Conservation (phyloP, 768 basidiomycete species). For the Leccinum barrowsii region DNA sequence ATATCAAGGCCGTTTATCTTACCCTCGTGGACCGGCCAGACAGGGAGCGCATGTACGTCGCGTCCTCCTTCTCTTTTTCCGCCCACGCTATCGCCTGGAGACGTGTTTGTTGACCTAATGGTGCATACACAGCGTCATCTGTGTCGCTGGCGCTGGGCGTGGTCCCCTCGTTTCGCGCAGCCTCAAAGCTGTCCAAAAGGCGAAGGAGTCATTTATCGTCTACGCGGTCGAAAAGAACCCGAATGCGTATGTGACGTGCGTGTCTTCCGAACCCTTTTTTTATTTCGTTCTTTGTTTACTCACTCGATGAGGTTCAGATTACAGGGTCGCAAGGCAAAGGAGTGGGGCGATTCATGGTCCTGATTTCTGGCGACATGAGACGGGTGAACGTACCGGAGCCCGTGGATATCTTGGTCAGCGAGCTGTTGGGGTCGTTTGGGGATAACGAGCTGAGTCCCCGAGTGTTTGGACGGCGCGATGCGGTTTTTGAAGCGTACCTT, state of each 20-base stretch:
- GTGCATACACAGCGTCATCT: constrained; percentile 58
- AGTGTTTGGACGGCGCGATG: constrained; percentile 95
- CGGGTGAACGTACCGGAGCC: constrained; percentile 75
- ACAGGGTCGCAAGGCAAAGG: constrained; percentile 72
- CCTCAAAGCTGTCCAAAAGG: constrained; percentile 68
- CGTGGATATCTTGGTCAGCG: constrained; percentile 92
- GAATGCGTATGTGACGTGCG: constrained; percentile 91
- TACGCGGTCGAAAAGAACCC: constrained; percentile 97
- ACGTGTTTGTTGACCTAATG: constrained; percentile 15
- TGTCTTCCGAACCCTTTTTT: constrained; percentile 17
- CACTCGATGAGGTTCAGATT: constrained; percentile 46
- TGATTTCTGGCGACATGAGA: constrained; percentile 96
- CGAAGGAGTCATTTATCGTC: constrained; percentile 53
- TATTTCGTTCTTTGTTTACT: constrained; percentile 8
- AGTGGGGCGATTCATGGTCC: constrained; percentile 77
- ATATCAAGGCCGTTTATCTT: constrained; percentile 66
- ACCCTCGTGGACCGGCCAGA: constrained; percentile 73
- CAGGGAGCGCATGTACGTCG: constrained; percentile 54
- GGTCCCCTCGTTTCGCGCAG: constrained; percentile 89
- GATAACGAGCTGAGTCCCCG: constrained; percentile 98
- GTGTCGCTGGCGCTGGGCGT: constrained; percentile 92
- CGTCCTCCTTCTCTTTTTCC: constrained; percentile 27
- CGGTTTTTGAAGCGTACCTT: constrained; percentile 81
- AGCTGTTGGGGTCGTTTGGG: constrained; percentile 94
- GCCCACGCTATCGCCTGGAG: background rate